Conservation (phyloP, 2,329 filamentous ascomycete species). For the Stachybotrys echinatus region DNA sequence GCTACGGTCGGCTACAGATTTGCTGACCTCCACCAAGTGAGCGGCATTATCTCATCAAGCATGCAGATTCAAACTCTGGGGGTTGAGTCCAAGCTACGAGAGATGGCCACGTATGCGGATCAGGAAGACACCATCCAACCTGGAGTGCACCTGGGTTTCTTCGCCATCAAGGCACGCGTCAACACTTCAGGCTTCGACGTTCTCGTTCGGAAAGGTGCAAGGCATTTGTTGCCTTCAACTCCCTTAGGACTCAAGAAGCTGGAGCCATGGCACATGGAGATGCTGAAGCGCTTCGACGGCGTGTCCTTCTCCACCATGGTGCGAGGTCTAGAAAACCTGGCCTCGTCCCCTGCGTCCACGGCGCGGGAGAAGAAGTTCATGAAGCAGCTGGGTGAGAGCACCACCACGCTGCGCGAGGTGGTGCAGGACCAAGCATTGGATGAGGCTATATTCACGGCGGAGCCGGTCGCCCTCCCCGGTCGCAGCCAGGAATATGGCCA, state of each 20-base stretch:
- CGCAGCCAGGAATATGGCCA: constrained; percentile 8
- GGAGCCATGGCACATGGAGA: constrained; percentile 48
- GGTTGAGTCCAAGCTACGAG: constrained; percentile 55
- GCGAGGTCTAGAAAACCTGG: constrained; percentile 26
- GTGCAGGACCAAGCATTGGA: constrained; percentile 40
- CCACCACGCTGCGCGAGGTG: constrained; percentile 33
- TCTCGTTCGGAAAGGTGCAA: constrained; percentile 49
- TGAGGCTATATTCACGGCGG: constrained; percentile 38
- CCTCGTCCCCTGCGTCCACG: constrained; percentile 23
- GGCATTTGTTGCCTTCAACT: constrained; percentile 56
- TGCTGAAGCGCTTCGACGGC: constrained; percentile 46
- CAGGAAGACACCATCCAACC: constrained; percentile 40
- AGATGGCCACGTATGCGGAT: constrained; percentile 57
- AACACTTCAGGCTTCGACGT: constrained; percentile 56
- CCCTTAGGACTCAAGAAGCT: constrained; percentile 48
- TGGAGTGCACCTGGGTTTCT: constrained; percentile 54
- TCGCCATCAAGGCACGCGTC: constrained; percentile 48
- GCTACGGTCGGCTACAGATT: constrained; percentile 75
- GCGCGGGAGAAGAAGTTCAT: constrained; percentile 39
- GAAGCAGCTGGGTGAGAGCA: constrained; percentile 35
- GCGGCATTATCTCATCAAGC: constrained; percentile 60
- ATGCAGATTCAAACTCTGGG: constrained; percentile 66
- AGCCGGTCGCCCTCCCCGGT: constrained; percentile 37
- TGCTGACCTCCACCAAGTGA: constrained; percentile 62
- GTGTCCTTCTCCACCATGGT: constrained; percentile 28